phyloP scores from a whole-genome alignment of 2,329 filamentous ascomycete species.

The Beauveria australis region DNA sequence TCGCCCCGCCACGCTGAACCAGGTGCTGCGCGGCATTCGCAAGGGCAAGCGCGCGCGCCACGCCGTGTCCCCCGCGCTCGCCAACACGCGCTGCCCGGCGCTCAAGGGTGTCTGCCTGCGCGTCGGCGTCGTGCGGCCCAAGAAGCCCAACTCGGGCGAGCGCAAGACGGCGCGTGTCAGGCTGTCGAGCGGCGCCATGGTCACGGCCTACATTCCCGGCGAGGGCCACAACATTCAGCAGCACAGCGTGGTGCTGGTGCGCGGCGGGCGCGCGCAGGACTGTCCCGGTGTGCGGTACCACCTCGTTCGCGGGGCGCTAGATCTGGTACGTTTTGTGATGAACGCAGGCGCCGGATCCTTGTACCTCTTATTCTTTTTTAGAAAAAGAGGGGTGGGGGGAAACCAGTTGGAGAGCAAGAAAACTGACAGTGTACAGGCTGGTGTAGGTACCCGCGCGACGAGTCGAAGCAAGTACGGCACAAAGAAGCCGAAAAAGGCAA shows the following conservation, averaged over 20 bases:
- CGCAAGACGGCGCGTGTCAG: slow-evolving; percentile 90
- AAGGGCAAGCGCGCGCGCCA: slow-evolving; percentile 73
- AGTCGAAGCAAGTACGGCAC: slow-evolving; percentile 95
- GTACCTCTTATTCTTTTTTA: too few species aligned
- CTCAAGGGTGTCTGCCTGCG: slow-evolving; percentile 96
- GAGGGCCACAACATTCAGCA: slow-evolving; percentile 99
- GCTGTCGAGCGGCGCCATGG: slow-evolving; percentile 74
- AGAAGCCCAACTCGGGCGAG: slow-evolving; percentile 98
- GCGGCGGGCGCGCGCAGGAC: slow-evolving; percentile 89
- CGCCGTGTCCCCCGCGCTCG: slow-evolving; percentile 77
- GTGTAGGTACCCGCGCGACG: slow-evolving; percentile 75
- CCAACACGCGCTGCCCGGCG: slow-evolving; percentile 58
- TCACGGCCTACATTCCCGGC: slow-evolving; percentile 92
- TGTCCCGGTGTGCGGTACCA: slow-evolving; percentile 98
- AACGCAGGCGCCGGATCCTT: not conserved
- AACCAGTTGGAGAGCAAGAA: not conserved
- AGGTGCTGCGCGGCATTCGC: slow-evolving; percentile 69
- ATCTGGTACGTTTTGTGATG: slow-evolving; percentile 61
- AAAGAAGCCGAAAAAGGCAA: slow-evolving; percentile 90
- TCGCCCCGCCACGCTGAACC: slow-evolving; percentile 59
- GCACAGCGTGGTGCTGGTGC: slow-evolving; percentile 94
- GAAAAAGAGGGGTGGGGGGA: too few species aligned
- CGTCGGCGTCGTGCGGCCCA: slow-evolving; percentile 87
- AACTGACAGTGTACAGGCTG: slow-evolving; percentile 52
- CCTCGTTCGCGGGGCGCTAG: slow-evolving; percentile 80